Evolutionary conservation across 2,329 filamentous ascomycete genomes (phyloP).

Genomic region (Cladorrhinum sp.): DNA sequence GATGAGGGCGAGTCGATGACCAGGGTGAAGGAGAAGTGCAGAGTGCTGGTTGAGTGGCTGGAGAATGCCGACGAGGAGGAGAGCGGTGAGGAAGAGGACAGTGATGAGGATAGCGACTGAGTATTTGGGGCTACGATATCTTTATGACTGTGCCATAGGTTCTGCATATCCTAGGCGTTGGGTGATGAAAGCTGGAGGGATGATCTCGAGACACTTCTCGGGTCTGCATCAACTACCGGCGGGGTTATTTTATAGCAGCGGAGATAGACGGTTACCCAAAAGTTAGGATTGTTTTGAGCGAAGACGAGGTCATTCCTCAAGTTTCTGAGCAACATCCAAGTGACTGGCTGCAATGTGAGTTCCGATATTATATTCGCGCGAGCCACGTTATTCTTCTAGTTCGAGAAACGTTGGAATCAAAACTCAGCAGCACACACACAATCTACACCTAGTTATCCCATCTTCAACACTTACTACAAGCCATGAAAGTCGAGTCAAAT

Average conservation of each 20-base stretch:
- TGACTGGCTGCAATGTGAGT: too few relatives aligned
- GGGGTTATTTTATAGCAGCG: neutral
- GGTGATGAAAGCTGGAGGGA: too few relatives aligned
- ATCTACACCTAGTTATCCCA: too few relatives aligned
- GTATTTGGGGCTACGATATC: neutral
- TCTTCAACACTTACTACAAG: too few relatives aligned
- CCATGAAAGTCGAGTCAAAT: too few relatives aligned
- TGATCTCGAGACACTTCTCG: neutral
- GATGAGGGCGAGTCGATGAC: slow-evolving; percentile 65
- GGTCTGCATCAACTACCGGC: neutral
- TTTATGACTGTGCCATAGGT: neutral
- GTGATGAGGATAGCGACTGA: slow-evolving; percentile 26
- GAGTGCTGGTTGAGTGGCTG: slow-evolving; percentile 78
- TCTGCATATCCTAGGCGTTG: neutral
- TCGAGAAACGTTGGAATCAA: too few relatives aligned
- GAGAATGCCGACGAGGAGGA: slow-evolving; percentile 70
- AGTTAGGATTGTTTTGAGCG: neutral
- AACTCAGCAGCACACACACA: too few relatives aligned
- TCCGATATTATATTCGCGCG: too few relatives aligned
- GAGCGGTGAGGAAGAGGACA: slow-evolving; percentile 58
- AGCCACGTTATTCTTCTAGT: too few relatives aligned
- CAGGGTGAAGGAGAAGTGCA: slow-evolving; percentile 68
- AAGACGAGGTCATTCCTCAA: neutral
- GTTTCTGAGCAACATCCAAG: too few relatives aligned
- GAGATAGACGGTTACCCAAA: neutral